These are phyloP conservation scores for Jatropha curcas DNA, from an alignment of 345 rosid genomes.

Conservation along the genomic window DNA sequence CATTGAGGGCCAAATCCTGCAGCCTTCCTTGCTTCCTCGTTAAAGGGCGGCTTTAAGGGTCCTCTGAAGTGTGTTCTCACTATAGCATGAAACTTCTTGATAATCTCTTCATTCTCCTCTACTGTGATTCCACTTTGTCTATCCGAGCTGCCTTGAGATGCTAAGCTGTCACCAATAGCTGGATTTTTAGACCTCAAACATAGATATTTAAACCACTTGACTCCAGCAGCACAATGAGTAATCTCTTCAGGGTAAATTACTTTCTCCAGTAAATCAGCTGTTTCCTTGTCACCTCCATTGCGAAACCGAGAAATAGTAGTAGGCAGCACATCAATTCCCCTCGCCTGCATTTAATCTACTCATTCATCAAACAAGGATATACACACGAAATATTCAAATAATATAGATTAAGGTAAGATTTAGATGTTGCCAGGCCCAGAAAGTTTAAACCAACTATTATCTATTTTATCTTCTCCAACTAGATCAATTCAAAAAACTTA, in stretches of 20 bases:
- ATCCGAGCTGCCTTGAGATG: constrained; percentile 23
- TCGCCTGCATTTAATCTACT: constrained; percentile 53
- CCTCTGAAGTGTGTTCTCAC: constrained; percentile 83
- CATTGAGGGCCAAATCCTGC: constrained; percentile 88
- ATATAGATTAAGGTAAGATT: not conserved
- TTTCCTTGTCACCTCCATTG: constrained; percentile 74
- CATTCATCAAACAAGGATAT: constrained; percentile 11
- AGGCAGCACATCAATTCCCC: constrained; percentile 92
- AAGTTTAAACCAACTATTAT: not conserved
- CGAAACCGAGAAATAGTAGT: constrained; percentile 81
- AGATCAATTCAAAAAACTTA: constrained; percentile 6
- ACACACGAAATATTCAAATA: not conserved
- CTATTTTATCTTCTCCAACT: not conserved
- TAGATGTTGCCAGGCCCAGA: constrained; percentile 1
- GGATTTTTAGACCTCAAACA: constrained; percentile 49
- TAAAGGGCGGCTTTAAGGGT: constrained; percentile 93
- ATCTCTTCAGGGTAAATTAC: constrained; percentile 88
- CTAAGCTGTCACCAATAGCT: constrained; percentile 15
- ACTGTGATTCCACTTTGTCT: constrained; percentile 21
- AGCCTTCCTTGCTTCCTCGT: constrained; percentile 80
- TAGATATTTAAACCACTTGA: constrained; percentile 83
- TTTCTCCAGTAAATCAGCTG: constrained; percentile 68
- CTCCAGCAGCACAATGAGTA: constrained; percentile 95
- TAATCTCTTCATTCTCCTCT: constrained; percentile 49
- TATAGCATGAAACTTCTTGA: constrained; percentile 58